Percentiles rank a stretch among this genome's conserved stretches.
Conservation (phyloP, 176 grass and related monocot species). For the Eragrostis nindensis region DNA sequence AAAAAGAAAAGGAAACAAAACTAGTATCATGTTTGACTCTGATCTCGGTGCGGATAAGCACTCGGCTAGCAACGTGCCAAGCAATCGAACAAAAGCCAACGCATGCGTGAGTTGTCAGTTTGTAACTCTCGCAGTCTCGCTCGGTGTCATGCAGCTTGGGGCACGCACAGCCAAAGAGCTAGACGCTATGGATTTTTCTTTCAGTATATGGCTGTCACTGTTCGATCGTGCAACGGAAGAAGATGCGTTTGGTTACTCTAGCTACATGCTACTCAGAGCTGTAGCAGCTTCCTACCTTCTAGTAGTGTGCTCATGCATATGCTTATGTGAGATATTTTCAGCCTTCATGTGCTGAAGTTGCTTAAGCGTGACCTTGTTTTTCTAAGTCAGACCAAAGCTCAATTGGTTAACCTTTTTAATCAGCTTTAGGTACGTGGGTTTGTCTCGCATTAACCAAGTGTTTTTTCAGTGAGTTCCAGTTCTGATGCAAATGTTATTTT, state of each 20-base stretch:
- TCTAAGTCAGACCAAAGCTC: not conserved
- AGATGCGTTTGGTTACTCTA: not conserved
- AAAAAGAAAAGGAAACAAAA: not conserved
- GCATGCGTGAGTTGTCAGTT: constrained; percentile 16
- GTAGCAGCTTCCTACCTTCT: not conserved
- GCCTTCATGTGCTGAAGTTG: not conserved
- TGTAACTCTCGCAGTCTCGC: not conserved
- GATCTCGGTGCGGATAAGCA: not conserved
- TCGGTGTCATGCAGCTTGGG: not conserved
- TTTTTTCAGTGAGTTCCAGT: not conserved
- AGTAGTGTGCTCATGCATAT: not conserved
- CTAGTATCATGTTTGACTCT: not conserved
- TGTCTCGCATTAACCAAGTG: not conserved
- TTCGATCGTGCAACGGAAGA: not conserved
- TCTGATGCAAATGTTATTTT: not conserved
- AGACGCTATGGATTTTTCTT: not conserved
- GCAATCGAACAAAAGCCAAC: not conserved
- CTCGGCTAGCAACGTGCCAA: not conserved
- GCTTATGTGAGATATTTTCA: not conserved
- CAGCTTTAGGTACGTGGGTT: not conserved
- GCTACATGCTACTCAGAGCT: not conserved
- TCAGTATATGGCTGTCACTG: constrained; percentile 14
- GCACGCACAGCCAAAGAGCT: not conserved
- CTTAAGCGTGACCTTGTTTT: not conserved
- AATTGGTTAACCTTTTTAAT: not conserved